Evolutionary conservation across 371 early-diverging fungal species (phyloP), one percentile per base, ranked within the genome.

Genomic region (Synchytrium microbalum): DNA sequence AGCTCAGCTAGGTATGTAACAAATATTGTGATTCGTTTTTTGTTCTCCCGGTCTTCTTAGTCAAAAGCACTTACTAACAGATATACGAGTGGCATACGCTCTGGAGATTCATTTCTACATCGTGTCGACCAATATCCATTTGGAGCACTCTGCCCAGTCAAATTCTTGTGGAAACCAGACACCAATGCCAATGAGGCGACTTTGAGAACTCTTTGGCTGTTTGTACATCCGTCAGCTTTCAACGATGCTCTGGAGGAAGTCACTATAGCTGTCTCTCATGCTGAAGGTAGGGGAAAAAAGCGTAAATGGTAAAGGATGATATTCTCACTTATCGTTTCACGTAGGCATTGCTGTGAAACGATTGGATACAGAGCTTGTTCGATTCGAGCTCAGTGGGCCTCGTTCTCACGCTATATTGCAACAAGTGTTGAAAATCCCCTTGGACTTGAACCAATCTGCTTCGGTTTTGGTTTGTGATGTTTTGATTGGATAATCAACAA

Each of bases 381-480:
- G 82, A 57, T 90, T 90, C 71, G 88, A 90, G 58, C 75, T 92
- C 32, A 84, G 85, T 0, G 92, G 92, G n/a, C 90, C 91, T 16
- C 76, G 89, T 8, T 77, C 88, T 5, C 85, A 87, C 3, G 86
- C 90, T 19, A 67, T 89, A 2, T 69, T 92, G 55, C 80, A 81
- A 51, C 76, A 86, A 1, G 74, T 82, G 28, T 62, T 89, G 19
- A 71, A 79, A 25, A 10, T 72, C 1, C 32, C 61, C 60, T 31
- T 54, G 5, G 46, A 38, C 5, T 10, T 38, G 46, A 38, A 38
- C 5, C 10, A 38, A n/a, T n/a, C n/a, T n/a, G n/a, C n/a, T n/a
- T n/a, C n/a, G n/a, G n/a, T n/a, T n/a, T n/a, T n/a, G n/a, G n/a
- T n/a, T n/a, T n/a, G n/a, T n/a, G n/a, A n/a, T n/a, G n/a, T n/a